Conservation (phyloP, 2,329 filamentous ascomycete species). For the Corinectria fuckeliana region DNA sequence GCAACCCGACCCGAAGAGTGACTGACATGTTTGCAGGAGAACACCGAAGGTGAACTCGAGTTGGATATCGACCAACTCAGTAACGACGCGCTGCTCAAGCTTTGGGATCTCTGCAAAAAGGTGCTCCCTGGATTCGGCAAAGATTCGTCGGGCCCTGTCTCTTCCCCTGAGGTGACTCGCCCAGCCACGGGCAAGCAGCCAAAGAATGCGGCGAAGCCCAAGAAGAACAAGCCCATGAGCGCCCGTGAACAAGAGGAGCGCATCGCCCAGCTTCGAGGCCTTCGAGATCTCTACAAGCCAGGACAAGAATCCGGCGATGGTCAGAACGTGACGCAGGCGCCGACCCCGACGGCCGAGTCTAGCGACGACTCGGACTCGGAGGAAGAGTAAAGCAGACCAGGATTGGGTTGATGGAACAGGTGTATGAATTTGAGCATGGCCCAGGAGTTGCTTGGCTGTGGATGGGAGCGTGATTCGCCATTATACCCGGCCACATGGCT, state of each 20-base stretch:
- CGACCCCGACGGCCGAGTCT: slow-evolving; percentile 43
- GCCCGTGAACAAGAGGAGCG: slow-evolving; percentile 71
- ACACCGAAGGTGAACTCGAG: slow-evolving; percentile 65
- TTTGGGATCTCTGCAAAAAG: slow-evolving; percentile 55
- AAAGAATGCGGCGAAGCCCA: slow-evolving; percentile 55
- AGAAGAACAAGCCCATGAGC: slow-evolving; percentile 80
- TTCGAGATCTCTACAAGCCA: slow-evolving; percentile 52
- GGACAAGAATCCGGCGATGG: slow-evolving; percentile 43
- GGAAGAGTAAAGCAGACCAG: slow-evolving; percentile 47
- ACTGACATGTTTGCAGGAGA: slow-evolving; percentile 52
- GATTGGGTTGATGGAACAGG: slow-evolving; percentile 20
- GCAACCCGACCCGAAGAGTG: neutral
- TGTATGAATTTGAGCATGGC: slow-evolving; percentile 36
- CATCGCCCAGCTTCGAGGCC: slow-evolving; percentile 65
- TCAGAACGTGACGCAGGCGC: slow-evolving; percentile 32
- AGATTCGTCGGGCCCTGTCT: slow-evolving; percentile 36
- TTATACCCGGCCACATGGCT: slow-evolving; percentile 40
- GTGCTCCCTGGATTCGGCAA: slow-evolving; percentile 50
- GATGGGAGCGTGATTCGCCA: slow-evolving; percentile 33
- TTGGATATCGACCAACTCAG: slow-evolving; percentile 65
- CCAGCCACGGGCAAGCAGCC: slow-evolving; percentile 40
- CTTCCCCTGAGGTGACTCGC: slow-evolving; percentile 42
- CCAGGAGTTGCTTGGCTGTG: slow-evolving; percentile 30
- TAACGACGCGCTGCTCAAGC: slow-evolving; percentile 59
- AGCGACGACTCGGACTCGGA: slow-evolving; percentile 57